phyloP scores from a whole-genome alignment of 225 moss, liverwort and hornwort species.

The Polytrichum commune region DNA sequence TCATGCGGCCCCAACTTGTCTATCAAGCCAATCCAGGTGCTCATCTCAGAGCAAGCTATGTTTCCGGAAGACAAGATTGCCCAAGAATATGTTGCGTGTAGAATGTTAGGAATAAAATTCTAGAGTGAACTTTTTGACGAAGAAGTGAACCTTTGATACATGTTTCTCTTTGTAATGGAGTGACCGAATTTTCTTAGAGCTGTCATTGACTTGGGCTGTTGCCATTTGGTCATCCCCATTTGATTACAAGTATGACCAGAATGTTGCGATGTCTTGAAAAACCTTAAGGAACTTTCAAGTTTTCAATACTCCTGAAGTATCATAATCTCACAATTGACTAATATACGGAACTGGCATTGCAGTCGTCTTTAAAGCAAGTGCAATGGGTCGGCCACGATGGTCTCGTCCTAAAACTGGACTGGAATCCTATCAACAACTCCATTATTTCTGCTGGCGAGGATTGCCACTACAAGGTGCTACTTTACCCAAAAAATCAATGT shows the following conservation, averaged over 20 bases:
- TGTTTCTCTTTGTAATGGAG: no score
- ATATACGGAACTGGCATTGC: neutral
- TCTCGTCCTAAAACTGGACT: constrained; percentile 70
- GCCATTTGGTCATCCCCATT: no score
- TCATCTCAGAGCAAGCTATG: neutral
- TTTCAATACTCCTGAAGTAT: no score
- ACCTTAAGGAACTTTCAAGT: no score
- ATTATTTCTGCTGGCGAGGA: constrained; percentile 91
- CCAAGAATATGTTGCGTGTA: neutral
- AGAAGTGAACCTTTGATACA: no score
- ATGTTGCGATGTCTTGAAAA: no score
- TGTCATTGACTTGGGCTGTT: no score
- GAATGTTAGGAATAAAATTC: no score
- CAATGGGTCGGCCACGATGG: constrained; percentile 83
- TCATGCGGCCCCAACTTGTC: constrained; percentile 60
- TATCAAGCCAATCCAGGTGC: constrained; percentile 76
- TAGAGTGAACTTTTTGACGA: no score
- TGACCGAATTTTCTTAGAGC: no score
- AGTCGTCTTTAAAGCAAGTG: constrained; percentile 66
- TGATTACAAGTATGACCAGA: no score
- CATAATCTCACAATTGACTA: no score
- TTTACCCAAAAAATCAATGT: neutral
- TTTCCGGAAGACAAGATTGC: neutral
- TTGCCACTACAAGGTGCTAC: constrained; percentile 63
- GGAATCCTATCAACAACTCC: constrained; percentile 77